These are phyloP conservation scores for Talaromyces sp. DNA, from an alignment of 2,329 filamentous ascomycete species.

Conservation along the genomic window DNA sequence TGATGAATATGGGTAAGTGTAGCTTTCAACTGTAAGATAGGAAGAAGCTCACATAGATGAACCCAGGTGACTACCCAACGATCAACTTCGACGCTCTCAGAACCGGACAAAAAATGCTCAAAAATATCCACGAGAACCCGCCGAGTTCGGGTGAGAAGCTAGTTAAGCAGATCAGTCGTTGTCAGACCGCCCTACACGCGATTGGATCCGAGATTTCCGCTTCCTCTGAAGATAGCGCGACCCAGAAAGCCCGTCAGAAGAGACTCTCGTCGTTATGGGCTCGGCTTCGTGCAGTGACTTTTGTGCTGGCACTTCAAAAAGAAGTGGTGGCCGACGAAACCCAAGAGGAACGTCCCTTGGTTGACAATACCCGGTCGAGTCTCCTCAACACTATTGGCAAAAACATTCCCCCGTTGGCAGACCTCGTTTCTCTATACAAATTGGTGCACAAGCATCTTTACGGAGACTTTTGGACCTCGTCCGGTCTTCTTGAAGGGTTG, in stretches of 20 bases:
- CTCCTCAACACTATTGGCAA: background rate
- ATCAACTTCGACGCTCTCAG: background rate
- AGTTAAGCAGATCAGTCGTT: background rate
- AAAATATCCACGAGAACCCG: background rate
- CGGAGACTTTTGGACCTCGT: background rate
- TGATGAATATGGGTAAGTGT: background rate
- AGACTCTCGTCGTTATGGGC: slow-evolving; percentile 4
- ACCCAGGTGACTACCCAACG: background rate
- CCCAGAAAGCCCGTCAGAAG: background rate
- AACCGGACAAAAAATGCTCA: background rate
- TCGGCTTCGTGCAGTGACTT: slow-evolving; percentile 4
- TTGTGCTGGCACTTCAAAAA: slow-evolving; percentile 5
- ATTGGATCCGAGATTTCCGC: background rate
- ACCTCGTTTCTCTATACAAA: background rate
- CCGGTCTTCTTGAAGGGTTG: background rate
- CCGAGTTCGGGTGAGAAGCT: background rate
- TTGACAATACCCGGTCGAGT: background rate
- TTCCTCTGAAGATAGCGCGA: background rate
- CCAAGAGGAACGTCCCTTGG: background rate
- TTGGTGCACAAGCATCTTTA: background rate
- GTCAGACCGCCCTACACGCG: background rate
- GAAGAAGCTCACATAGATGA: background rate
- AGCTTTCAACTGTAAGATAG: background rate
- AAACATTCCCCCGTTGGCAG: background rate
- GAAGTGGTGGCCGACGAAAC: background rate